Evolutionary conservation across 75 land plant genomes (phyloP).

Genomic region (Azolla pinnata): DNA sequence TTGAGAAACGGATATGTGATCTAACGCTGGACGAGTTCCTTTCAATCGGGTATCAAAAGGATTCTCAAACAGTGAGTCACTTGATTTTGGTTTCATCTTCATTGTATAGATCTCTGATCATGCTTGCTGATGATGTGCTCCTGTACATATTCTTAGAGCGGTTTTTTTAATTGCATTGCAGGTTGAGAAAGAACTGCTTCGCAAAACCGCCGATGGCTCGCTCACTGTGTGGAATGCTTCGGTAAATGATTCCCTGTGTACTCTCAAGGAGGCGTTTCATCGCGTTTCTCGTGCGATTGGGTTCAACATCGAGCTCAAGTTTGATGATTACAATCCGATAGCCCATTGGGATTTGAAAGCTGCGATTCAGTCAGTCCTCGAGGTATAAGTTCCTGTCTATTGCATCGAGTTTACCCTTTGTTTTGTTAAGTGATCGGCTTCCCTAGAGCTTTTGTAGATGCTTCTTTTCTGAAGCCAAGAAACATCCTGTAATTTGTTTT

Average conservation of each 20-base stretch:
- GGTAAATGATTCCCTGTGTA: slow-evolving; percentile 64
- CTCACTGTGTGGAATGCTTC: slow-evolving; percentile 50
- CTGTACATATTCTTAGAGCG: too few species aligned
- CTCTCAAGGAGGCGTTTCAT: slow-evolving; percentile 63
- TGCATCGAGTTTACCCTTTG: slow-evolving; percentile 17
- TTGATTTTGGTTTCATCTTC: background rate
- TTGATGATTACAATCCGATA: slow-evolving; percentile 49
- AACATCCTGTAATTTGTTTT: too few species aligned
- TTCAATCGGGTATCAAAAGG: slow-evolving; percentile 48
- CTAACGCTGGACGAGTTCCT: slow-evolving; percentile 52
- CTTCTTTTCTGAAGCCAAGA: too few species aligned
- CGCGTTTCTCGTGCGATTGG: slow-evolving; percentile 56
- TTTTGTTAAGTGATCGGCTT: slow-evolving; percentile 12
- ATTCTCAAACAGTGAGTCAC: slow-evolving; percentile 1
- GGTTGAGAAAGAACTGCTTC: slow-evolving; percentile 47
- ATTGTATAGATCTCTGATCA: background rate
- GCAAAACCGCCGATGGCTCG: slow-evolving; percentile 51
- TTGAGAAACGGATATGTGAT: slow-evolving; percentile 40
- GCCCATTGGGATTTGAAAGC: slow-evolving; percentile 37
- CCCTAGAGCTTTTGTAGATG: too few species aligned
- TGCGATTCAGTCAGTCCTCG: slow-evolving; percentile 38
- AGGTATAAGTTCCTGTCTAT: too few species aligned
- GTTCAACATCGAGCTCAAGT: slow-evolving; percentile 82
- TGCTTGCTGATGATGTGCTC: background rate
- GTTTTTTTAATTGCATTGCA: slow-evolving; percentile 11